Conservation (phyloP, 148 eudicot genomes). For the Camellia lanceoleosa region DNA sequence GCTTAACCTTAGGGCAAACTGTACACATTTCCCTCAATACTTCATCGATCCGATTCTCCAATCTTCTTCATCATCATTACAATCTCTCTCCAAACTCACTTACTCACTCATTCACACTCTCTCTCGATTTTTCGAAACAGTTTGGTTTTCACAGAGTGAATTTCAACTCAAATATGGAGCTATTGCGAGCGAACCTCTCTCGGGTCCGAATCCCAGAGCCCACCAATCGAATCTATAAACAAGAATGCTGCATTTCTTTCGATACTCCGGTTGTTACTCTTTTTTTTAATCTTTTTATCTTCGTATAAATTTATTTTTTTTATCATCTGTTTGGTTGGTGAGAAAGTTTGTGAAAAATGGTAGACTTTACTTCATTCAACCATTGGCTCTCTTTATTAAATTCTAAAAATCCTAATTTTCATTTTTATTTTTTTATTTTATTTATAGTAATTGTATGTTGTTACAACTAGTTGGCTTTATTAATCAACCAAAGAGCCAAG, state of each 20-base stretch:
- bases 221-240: conserved; percentile 87
- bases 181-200: conserved; percentile 70
- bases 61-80: neutral
- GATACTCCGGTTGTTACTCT: conserved; percentile 68
- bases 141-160: conserved; percentile 1
- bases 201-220: conserved; percentile 95
- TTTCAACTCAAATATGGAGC: conserved; percentile 46
- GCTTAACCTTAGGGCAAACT: conserved; percentile 20
- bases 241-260: conserved; percentile 92
- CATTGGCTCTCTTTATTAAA: neutral
- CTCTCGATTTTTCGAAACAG: neutral
- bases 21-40: neutral
- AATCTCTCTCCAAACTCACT: neutral
- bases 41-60: neutral
- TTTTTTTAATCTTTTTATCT: neutral
- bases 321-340: conserved; percentile 12
- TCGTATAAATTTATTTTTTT: neutral
- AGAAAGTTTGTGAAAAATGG: neutral
- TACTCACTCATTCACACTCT: neutral
- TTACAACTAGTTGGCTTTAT: neutral
- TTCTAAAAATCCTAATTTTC: neutral
- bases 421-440: neutral
- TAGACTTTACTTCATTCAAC: neutral
- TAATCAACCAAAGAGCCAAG: neutral
- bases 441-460: neutral